Evolutionary conservation across 1,139 yeast genomes (phyloP).

Genomic region (Suhomyces guaymorum): DNA sequence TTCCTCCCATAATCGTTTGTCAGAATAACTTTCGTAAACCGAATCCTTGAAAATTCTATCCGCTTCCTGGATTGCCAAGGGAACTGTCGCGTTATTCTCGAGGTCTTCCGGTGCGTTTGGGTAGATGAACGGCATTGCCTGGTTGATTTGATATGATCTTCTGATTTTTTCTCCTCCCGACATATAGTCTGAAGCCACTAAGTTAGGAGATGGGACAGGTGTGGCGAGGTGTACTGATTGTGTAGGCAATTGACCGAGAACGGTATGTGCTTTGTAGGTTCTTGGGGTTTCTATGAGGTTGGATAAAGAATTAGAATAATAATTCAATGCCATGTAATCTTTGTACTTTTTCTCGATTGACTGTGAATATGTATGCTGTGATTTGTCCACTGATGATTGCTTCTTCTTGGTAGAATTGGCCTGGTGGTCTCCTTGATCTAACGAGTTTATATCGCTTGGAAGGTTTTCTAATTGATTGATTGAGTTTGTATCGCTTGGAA

Average conservation of each 20-base stretch:
- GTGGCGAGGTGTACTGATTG: conserved; percentile 80
- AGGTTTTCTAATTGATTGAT: too few species aligned
- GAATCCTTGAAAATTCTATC: conserved; percentile 56
- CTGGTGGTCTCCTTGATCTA: too few species aligned
- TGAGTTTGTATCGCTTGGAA: too few species aligned
- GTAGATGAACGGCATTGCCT: conserved; percentile 75
- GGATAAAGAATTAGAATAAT: conserved; percentile 52
- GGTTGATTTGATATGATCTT: conserved; percentile 76
- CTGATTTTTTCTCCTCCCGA: conserved; percentile 66
- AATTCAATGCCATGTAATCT: conserved; percentile 43
- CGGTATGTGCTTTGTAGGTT: conserved; percentile 54
- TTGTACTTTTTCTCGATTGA: conserved; percentile 27
- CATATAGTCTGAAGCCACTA: conserved; percentile 58
- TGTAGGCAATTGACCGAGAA: conserved; percentile 57
- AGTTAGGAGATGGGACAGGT: conserved; percentile 84
- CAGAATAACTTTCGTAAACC: conserved; percentile 64
- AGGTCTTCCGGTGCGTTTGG: conserved; percentile 42
- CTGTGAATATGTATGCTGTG: background rate
- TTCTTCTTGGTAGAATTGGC: too few species aligned
- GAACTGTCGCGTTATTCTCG: conserved; percentile 39
- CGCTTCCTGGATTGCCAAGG: conserved; percentile 81
- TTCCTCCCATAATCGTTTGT: conserved; percentile 71
- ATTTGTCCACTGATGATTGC: background rate
- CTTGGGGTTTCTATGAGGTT: conserved; percentile 63
- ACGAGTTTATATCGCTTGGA: too few species aligned